Conservation (phyloP, 495 filamentous ascomycete genomes). For the Opeltia flavorubescens region DNA sequence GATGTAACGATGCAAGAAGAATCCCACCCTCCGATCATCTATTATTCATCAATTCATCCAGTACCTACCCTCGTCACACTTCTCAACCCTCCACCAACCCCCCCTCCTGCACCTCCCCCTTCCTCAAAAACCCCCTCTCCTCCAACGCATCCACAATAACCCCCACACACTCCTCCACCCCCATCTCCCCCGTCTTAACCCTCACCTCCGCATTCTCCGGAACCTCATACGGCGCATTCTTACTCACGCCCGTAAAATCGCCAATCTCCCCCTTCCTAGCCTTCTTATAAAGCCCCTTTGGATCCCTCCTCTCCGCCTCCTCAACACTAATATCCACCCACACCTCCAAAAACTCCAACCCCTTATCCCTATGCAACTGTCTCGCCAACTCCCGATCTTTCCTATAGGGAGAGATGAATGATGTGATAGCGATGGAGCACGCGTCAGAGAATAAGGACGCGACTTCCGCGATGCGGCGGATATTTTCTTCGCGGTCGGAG, state of each 20-base stretch:
- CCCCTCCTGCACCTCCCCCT: slow-evolving; percentile 4
- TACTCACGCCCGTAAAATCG: slow-evolving; percentile 85
- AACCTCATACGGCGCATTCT: slow-evolving; percentile 86
- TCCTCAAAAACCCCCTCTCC: slow-evolving; percentile 38
- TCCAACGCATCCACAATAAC: slow-evolving; percentile 73
- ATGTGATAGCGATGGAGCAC: slow-evolving; percentile 74
- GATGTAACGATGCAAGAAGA: no score
- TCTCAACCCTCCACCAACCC: neutral
- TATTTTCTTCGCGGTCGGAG: slow-evolving; percentile 91
- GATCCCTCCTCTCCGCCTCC: slow-evolving; percentile 87
- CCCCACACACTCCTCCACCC: slow-evolving; percentile 71
- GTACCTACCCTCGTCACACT: no score
- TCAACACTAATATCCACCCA: slow-evolving; percentile 78
- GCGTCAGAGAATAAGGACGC: slow-evolving; percentile 92
- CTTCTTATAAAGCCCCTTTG: slow-evolving; percentile 97
- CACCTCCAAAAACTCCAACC: slow-evolving; percentile 82
- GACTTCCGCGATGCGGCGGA: slow-evolving; percentile 88
- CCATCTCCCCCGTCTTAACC: slow-evolving; percentile 60
- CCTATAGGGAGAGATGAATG: slow-evolving; percentile 91
- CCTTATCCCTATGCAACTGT: slow-evolving; percentile 51
- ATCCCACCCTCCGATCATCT: no score
- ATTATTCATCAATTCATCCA: no score
- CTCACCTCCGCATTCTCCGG: slow-evolving; percentile 76
- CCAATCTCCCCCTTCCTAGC: slow-evolving; percentile 83
- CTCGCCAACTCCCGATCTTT: slow-evolving; percentile 75